Evolutionary conservation across 2,329 filamentous ascomycete genomes (phyloP), one percentile per base, ranked within the genome.

Genomic region (Penicillium janthinellum): DNA sequence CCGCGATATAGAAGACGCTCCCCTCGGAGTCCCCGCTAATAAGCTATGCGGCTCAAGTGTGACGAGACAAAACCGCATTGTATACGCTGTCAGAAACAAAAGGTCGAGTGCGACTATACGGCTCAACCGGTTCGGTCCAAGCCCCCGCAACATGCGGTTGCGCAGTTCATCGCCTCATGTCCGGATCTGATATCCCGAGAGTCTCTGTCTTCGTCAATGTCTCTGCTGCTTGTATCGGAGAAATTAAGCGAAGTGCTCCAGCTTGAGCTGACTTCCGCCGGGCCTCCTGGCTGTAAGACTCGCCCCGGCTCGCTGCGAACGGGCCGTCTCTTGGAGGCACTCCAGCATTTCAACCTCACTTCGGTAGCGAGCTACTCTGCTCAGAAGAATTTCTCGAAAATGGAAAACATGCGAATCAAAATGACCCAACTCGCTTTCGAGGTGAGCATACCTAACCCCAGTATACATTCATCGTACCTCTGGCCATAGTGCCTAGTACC

Each of bases 61-160:
- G 73, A 76, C 55, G 73, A 76, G 63, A 66, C 67, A 2, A 74
- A 72, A 54, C 73, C 73, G 4, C 54, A 64, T 50, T 76, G 74
- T 53, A 35, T 67, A 12, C 72, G 68, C 53, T 75, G 73, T 55
- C 63, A 71, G 37, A 70, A 71, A 47, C 67, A 72, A 58, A 66
- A 68, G 4, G 59, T 72, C 39, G 64, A 69, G 10, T 76, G 74
- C 56, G 66, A 67, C 42, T 76, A 75, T 60, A 61, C 63, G 1
- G 47, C 62, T 34, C 56, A 54, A 39, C 44, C 55, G 6, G 35
- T 38, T 17, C 55, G 12, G 11, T 25, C 56, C 14, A 28, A 45
- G 39, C 56, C 56, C 2, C 41, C 39, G 12, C 63, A 62, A 37
- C 47, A 60, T 5, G 51, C 66, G 15, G 42, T 67, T 14, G 48